phyloP scores from a whole-genome alignment of 345 rosid genomes.

The Dimocarpus longan region DNA sequence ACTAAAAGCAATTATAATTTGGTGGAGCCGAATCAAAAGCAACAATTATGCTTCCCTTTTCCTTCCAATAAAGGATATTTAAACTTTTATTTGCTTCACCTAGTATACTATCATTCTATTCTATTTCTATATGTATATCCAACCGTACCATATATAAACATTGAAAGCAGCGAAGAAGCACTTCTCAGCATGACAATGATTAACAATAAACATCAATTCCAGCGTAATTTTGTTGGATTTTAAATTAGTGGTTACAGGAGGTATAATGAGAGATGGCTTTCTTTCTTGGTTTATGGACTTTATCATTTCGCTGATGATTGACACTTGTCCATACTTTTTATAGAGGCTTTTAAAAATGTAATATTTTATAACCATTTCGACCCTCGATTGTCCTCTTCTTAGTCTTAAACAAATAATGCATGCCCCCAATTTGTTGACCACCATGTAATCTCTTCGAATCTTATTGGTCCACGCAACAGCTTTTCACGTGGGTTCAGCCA shows the following conservation, averaged over 20 bases:
- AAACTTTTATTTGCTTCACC: neutral
- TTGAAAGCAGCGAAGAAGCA: neutral
- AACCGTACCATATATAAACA: neutral
- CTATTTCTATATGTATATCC: neutral
- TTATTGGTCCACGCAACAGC: constrained; percentile 18
- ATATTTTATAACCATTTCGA: constrained; percentile 11
- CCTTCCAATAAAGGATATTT: neutral
- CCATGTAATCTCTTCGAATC: neutral
- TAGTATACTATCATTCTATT: neutral
- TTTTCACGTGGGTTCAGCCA: constrained; percentile 39
- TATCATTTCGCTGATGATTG: constrained; percentile 41
- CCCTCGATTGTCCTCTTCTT: no score
- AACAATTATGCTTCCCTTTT: neutral
- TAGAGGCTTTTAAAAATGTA: neutral
- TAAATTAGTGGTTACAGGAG: neutral
- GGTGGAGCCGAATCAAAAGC: constrained; percentile 5
- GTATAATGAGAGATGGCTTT: neutral
- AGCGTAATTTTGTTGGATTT: neutral
- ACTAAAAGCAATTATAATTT: no score
- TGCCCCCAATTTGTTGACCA: neutral
- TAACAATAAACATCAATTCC: neutral
- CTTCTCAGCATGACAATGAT: neutral
- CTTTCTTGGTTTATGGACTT: constrained; percentile 17
- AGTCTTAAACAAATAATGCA: neutral
- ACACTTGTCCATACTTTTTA: constrained; percentile 39